Conservation (phyloP, 345 rosid species). For the Viola odorata region DNA sequence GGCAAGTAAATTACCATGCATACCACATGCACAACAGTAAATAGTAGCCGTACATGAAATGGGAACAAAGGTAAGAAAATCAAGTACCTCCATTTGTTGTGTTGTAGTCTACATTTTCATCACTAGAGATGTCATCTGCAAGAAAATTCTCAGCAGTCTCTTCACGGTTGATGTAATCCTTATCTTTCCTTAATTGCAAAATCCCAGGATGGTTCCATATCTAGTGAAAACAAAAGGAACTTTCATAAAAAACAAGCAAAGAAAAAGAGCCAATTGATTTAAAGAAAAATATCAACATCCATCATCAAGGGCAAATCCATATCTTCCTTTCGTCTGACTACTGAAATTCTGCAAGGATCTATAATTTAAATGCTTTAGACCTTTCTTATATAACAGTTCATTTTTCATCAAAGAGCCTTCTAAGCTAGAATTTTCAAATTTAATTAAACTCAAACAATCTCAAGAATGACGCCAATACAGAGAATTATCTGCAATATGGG, state of each 20-base stretch:
- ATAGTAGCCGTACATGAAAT: not conserved
- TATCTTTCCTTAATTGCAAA: conserved; percentile 79
- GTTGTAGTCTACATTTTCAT: conserved; percentile 81
- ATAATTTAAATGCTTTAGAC: not conserved
- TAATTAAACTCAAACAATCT: too few species aligned
- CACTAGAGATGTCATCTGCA: conserved; percentile 89
- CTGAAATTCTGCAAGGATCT: not conserved
- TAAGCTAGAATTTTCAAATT: too few species aligned
- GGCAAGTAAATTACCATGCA: too few species aligned
- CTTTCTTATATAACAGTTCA: too few species aligned
- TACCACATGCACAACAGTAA: not conserved
- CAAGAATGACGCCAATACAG: too few species aligned
- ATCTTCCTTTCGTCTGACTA: not conserved
- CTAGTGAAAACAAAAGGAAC: conserved; percentile 34
- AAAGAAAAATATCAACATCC: not conserved
- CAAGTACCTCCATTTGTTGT: conserved; percentile 63
- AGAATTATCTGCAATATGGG: too few species aligned
- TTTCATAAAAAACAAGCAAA: conserved; percentile 3
- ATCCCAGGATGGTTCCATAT: conserved; percentile 99
- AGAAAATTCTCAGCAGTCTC: conserved; percentile 64
- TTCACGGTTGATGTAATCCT: conserved; percentile 51
- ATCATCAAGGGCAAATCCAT: not conserved
- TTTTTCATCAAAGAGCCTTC: too few species aligned
- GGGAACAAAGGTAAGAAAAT: conserved; percentile 4
- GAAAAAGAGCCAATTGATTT: not conserved